These are phyloP conservation scores for Lentinula guzmanii DNA, from an alignment of 768 basidiomycete genomes.

Conservation along the genomic window DNA sequence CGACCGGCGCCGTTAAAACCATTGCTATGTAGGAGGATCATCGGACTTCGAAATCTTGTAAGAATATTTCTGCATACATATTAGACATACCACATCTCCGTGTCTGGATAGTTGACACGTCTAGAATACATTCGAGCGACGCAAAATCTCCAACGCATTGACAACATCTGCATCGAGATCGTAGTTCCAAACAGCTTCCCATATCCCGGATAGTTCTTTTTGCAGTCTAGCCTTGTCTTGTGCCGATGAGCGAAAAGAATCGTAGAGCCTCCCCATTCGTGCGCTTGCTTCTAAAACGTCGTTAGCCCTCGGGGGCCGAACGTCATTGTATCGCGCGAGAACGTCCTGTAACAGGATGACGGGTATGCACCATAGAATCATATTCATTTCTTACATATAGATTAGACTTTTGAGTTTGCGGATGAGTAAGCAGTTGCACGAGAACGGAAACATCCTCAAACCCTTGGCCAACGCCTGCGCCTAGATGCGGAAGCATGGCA, in stretches of 20 bases:
- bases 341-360: conserved; percentile 27
- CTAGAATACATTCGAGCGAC: not conserved
- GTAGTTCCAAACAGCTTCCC: conserved; percentile 45
- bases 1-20: not conserved
- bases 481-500: conserved; percentile 54
- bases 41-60: not conserved
- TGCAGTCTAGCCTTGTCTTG: conserved; percentile 19
- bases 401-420: conserved; percentile 30
- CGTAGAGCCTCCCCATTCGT: conserved; percentile 37
- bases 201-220: conserved; percentile 32
- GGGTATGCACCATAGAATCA: not conserved
- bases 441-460: conserved; percentile 50
- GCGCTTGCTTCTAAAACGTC: conserved; percentile 38
- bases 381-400: conserved; percentile 27
- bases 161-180: conserved; percentile 35
- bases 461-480: conserved; percentile 54
- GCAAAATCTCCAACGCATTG: conserved; percentile 15
- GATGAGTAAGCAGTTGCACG: conserved; percentile 37
- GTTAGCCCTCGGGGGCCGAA: conserved; percentile 43
- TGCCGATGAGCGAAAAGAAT: conserved; percentile 25
- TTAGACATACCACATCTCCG: not conserved
- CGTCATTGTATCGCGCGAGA: conserved; percentile 36
- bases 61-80: not conserved
- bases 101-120: not conserved
- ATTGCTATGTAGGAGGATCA: not conserved